A percentile compares a stretch with the other conserved stretches of the same genome.
phyloP scores from a whole-genome alignment of 306 rosid species.

The Psophocarpus tetragonolobus region DNA sequence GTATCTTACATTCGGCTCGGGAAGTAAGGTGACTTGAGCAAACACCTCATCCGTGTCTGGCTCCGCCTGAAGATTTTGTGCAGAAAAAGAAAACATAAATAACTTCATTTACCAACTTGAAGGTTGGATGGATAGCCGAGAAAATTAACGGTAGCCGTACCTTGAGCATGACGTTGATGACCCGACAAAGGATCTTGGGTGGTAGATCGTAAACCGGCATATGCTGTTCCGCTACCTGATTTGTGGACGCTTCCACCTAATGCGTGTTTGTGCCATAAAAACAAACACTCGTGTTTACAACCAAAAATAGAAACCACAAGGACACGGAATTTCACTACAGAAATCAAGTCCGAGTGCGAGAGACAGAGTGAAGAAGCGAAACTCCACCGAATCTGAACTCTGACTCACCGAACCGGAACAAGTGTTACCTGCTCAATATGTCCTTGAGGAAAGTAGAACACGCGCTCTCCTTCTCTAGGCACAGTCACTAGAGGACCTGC shows the following conservation, averaged over 20 bases:
- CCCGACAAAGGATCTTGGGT: slow-evolving; percentile 82
- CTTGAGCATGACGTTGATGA: slow-evolving; percentile 77
- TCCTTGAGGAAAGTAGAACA: slow-evolving; percentile 97
- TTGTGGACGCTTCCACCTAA: slow-evolving; percentile 95
- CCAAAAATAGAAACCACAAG: background rate
- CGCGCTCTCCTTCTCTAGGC: slow-evolving; percentile 74
- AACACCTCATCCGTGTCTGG: slow-evolving; percentile 94
- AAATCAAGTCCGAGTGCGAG: background rate
- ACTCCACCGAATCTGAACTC: background rate
- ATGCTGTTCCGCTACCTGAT: slow-evolving; percentile 90
- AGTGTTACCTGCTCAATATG: slow-evolving; percentile 85
- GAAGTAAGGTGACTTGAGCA: slow-evolving; percentile 85
- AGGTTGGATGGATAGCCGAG: background rate
- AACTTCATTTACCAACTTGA: background rate
- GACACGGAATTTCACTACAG: background rate
- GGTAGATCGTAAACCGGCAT: slow-evolving; percentile 86
- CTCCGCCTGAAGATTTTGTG: slow-evolving; percentile 67
- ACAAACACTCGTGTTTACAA: background rate
- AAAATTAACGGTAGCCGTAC: slow-evolving; percentile 37
- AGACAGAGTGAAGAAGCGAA: background rate
- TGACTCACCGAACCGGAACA: background rate
- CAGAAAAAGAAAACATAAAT: background rate
- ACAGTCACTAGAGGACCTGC: slow-evolving; percentile 96
- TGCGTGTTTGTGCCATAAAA: slow-evolving; percentile 7
- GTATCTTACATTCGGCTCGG: slow-evolving; percentile 67